Conservation (phyloP, 2,329 filamentous ascomycete species). For the Trichophyton benhamiae region DNA sequence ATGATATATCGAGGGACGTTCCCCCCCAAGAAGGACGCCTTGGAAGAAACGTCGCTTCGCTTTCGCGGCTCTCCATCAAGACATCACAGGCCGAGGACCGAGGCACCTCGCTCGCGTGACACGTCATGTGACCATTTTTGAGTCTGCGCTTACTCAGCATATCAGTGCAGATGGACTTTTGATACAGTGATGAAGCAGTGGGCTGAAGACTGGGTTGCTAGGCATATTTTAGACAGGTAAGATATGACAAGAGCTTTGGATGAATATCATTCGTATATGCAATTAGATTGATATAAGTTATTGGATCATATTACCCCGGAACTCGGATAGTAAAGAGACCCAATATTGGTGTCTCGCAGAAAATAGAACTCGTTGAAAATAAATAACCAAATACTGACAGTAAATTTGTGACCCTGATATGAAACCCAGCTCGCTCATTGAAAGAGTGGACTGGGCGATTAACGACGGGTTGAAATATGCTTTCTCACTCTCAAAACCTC, state of each 20-base stretch:
- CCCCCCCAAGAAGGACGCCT: background rate
- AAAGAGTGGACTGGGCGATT: slow-evolving; percentile 38
- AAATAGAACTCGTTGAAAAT: background rate
- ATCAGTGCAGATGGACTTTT: too few relatives aligned
- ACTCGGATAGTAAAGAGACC: background rate
- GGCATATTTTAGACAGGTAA: too few relatives aligned
- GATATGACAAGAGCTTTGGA: too few relatives aligned
- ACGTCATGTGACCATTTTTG: background rate
- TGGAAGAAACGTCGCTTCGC: background rate
- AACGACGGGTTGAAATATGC: slow-evolving; percentile 32
- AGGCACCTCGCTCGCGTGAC: slow-evolving; percentile 2
- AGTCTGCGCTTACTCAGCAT: too few relatives aligned
- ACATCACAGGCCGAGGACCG: slow-evolving; percentile 7
- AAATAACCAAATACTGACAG: background rate
- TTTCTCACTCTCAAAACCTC: slow-evolving; percentile 30
- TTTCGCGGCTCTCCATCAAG: background rate
- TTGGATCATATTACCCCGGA: background rate
- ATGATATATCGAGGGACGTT: background rate
- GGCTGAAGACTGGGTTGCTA: too few relatives aligned
- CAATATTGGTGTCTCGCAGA: background rate
- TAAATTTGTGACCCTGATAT: slow-evolving; percentile 37
- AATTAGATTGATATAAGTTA: too few relatives aligned
- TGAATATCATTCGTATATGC: too few relatives aligned
- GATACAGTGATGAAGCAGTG: too few relatives aligned
- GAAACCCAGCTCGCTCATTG: slow-evolving; percentile 37